A percentile compares a stretch with the other conserved stretches of the same genome.
Evolutionary conservation across 768 basidiomycete species (phyloP).

Genomic region (Saitozyma podzolica): DNA sequence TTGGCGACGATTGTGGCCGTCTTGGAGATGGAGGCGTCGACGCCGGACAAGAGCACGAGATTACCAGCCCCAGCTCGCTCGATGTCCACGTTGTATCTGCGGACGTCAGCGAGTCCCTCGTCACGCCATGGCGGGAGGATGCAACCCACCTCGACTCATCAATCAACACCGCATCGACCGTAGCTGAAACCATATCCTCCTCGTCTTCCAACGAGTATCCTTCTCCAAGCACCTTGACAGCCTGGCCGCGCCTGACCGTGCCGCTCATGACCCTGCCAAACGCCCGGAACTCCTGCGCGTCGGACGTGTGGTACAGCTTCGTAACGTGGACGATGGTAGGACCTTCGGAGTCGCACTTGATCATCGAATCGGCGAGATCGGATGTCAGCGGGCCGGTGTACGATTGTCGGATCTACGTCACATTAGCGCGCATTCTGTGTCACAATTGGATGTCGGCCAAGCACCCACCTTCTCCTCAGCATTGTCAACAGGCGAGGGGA

Average conservation of each 20-base stretch:
- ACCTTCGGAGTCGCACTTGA: conserved; percentile 75
- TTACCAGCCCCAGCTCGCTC: conserved; percentile 90
- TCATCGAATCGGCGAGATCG: conserved; percentile 75
- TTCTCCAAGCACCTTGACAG: conserved; percentile 94
- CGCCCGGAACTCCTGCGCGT: conserved; percentile 93
- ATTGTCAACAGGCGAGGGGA: conserved; percentile 64
- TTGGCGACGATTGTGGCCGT: conserved; percentile 80
- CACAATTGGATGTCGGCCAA: too few species aligned
- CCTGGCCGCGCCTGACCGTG: conserved; percentile 76
- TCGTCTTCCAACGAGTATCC: conserved; percentile 99
- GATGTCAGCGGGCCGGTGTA: conserved; percentile 87
- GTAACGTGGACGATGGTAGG: conserved; percentile 90
- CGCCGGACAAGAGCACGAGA: conserved; percentile 85
- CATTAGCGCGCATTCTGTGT: conserved; percentile 1
- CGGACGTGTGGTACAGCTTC: conserved; percentile 94
- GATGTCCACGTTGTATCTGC: conserved; percentile 84
- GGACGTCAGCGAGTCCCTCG: conserved; percentile 5
- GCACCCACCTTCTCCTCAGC: conserved; percentile 53
- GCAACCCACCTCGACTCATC: conserved; percentile 75
- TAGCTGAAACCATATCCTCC: conserved; percentile 89
- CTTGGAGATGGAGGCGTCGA: conserved; percentile 92
- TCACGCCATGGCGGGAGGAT: not conserved
- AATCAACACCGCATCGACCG: conserved; percentile 85
- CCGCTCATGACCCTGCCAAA: conserved; percentile 94
- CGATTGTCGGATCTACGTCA: conserved; percentile 65